A percentile compares a stretch with the other conserved stretches of the same genome.
Conservation (phyloP, 2,329 filamentous ascomycete species). For the Fusarium lateritium region DNA sequence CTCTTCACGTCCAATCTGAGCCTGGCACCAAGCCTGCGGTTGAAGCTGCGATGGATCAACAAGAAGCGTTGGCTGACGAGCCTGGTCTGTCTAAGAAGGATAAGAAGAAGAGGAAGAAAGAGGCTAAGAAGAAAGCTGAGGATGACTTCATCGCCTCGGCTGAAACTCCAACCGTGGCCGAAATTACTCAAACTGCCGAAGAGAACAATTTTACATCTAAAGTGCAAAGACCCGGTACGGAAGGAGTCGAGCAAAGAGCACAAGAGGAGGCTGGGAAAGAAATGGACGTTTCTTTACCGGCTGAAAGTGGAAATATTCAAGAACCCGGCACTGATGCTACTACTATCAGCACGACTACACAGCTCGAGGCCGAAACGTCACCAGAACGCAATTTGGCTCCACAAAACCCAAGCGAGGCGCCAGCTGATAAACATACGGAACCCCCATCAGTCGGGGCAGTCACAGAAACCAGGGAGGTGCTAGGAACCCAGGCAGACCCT, state of each 20-base stretch:
- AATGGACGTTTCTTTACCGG: not conserved
- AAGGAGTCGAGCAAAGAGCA: not conserved
- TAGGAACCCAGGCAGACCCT: not conserved
- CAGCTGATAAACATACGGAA: not conserved
- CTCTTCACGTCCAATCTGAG: not conserved
- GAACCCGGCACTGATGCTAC: not conserved
- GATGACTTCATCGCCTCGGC: not conserved
- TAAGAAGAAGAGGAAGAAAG: conserved; percentile 13
- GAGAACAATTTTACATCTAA: not conserved
- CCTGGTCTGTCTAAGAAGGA: conserved; percentile 8
- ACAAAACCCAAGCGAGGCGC: not conserved
- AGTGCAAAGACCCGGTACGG: not conserved
- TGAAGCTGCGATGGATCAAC: conserved; percentile 6
- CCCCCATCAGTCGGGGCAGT: not conserved
- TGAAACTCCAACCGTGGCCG: not conserved
- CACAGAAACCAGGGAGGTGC: not conserved
- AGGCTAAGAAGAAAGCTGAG: not conserved
- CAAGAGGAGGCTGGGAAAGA: not conserved
- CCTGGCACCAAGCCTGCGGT: not conserved
- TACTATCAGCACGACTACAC: not conserved
- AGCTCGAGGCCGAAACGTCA: not conserved
- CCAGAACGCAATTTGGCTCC: not conserved
- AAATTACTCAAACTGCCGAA: conserved; percentile 5
- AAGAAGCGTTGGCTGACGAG: conserved; percentile 12
- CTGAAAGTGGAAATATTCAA: not conserved